Evolutionary conservation across 1,284 basidiomycete species (phyloP).

Genomic region (Entoloma clypeatum): DNA sequence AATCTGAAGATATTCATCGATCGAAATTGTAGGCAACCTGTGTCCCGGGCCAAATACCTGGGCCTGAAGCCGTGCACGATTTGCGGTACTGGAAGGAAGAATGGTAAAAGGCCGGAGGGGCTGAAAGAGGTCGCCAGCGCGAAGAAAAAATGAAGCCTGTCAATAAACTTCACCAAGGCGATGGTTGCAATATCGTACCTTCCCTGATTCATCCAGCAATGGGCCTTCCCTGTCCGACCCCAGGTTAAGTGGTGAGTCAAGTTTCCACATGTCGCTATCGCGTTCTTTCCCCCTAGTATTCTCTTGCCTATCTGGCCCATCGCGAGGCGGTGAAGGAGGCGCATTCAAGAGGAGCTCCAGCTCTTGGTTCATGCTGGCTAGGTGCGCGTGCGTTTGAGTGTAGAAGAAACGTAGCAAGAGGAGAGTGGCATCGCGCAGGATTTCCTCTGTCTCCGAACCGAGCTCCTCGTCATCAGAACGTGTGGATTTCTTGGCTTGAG

Average conservation of each 20-base stretch:
- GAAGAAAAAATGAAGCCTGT: conserved; percentile 4
- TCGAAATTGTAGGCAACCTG: conserved; percentile 90
- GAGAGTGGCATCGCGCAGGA: conserved; percentile 62
- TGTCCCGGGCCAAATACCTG: conserved; percentile 89
- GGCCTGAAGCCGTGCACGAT: conserved; percentile 67
- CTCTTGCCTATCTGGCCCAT: conserved; percentile 31
- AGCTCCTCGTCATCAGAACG: conserved; percentile 49
- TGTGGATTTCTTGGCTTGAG: conserved; percentile 31
- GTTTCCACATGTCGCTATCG: conserved; percentile 68
- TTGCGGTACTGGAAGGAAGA: conserved; percentile 64
- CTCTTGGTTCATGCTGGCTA: conserved; percentile 73
- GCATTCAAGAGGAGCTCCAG: conserved; percentile 64
- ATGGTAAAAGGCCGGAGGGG: conserved; percentile 88
- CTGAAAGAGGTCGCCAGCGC: conserved; percentile 43
- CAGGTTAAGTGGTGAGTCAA: conserved; percentile 53
- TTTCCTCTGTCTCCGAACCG: conserved; percentile 59
- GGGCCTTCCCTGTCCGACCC: conserved; percentile 54
- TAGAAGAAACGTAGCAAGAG: conserved; percentile 74
- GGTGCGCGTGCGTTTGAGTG: conserved; percentile 64
- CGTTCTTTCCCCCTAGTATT: conserved; percentile 35
- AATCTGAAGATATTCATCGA: conserved; percentile 93
- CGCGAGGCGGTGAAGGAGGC: conserved; percentile 38
- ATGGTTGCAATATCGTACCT: conserved; percentile 41
- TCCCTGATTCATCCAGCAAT: conserved; percentile 71
- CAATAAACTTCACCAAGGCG: background rate